A percentile compares a stretch with the other conserved stretches of the same genome.
These are phyloP conservation scores for Penicillium cinerascens DNA, from an alignment of 495 filamentous ascomycete species.

Conservation along the genomic window DNA sequence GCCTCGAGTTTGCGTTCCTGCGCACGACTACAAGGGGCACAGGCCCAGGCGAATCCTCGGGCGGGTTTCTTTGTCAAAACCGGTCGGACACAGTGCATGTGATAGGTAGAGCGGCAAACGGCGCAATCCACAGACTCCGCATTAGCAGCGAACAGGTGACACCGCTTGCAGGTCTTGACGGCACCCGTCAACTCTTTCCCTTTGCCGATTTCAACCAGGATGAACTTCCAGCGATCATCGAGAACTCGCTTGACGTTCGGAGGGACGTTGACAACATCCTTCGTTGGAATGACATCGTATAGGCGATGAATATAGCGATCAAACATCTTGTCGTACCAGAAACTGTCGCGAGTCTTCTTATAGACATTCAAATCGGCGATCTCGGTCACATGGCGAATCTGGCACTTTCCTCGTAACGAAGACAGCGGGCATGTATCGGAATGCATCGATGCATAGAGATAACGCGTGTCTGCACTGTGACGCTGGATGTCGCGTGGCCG, in stretches of 20 bases:
- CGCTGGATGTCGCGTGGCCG: slow-evolving; percentile 92
- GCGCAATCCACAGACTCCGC: slow-evolving; percentile 97
- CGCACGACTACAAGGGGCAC: slow-evolving; percentile 88
- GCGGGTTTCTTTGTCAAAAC: slow-evolving; percentile 94
- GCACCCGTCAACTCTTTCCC: slow-evolving; percentile 94
- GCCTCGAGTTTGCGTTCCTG: slow-evolving; percentile 92
- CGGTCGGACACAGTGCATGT: slow-evolving; percentile 96
- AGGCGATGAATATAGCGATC: slow-evolving; percentile 97
- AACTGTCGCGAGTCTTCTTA: slow-evolving; percentile 75
- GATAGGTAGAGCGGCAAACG: slow-evolving; percentile 89
- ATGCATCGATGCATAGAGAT: slow-evolving; percentile 96
- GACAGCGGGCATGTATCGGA: slow-evolving; percentile 93
- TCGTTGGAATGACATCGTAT: slow-evolving; percentile 93
- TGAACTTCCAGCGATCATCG: slow-evolving; percentile 91
- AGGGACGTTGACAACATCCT: slow-evolving; percentile 92
- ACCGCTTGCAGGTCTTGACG: slow-evolving; percentile 94
- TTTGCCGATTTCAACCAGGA: slow-evolving; percentile 85
- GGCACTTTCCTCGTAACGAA: slow-evolving; percentile 87
- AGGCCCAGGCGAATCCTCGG: slow-evolving; percentile 96
- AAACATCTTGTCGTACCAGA: slow-evolving; percentile 97
- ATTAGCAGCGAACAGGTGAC: slow-evolving; percentile 82
- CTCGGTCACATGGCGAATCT: slow-evolving; percentile 80
- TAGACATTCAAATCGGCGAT: slow-evolving; percentile 80
- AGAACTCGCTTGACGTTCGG: slow-evolving; percentile 89
- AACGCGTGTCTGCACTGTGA: slow-evolving; percentile 80